phyloP scores from a whole-genome alignment of 2,329 filamentous ascomycete genomes.

The Cryphonectria naterciae region DNA sequence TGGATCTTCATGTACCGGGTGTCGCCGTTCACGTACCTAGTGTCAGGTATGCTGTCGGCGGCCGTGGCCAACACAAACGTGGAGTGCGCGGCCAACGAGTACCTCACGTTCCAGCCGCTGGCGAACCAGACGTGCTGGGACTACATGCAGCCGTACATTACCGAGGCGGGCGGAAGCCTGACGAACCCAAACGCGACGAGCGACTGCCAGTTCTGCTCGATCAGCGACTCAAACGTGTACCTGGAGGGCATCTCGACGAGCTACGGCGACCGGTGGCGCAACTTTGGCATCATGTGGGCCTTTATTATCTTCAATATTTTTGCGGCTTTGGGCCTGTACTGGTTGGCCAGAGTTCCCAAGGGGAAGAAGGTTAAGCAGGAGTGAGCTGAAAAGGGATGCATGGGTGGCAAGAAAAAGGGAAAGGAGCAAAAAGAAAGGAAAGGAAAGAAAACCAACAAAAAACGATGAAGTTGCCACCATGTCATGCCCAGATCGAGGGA shows the following conservation, averaged over 20 bases:
- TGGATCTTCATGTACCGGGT: constrained; percentile 76
- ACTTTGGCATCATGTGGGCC: constrained; percentile 55
- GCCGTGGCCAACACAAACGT: constrained; percentile 65
- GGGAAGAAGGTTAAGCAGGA: constrained; percentile 32
- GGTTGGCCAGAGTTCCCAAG: constrained; percentile 45
- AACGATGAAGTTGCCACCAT: neutral
- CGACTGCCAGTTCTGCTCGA: constrained; percentile 31
- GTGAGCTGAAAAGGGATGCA: neutral
- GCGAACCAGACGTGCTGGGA: constrained; percentile 55
- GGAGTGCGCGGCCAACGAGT: constrained; percentile 66
- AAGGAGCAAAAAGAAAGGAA: neutral
- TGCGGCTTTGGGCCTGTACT: constrained; percentile 53
- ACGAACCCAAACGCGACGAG: constrained; percentile 43
- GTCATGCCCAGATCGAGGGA: neutral
- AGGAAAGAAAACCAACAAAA: neutral
- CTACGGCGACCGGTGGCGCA: constrained; percentile 55
- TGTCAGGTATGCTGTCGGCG: constrained; percentile 66
- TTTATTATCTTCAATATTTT: constrained; percentile 55
- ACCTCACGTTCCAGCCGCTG: constrained; percentile 64
- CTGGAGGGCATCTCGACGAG: constrained; percentile 43
- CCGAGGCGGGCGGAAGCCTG: constrained; percentile 52
- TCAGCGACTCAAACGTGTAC: constrained; percentile 41
- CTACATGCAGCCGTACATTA: constrained; percentile 57
- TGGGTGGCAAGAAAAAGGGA: neutral
- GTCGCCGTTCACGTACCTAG: constrained; percentile 74